Evolutionary conservation across 1,284 basidiomycete species (phyloP).

Genomic region (Anthracocystis walkeri): DNA sequence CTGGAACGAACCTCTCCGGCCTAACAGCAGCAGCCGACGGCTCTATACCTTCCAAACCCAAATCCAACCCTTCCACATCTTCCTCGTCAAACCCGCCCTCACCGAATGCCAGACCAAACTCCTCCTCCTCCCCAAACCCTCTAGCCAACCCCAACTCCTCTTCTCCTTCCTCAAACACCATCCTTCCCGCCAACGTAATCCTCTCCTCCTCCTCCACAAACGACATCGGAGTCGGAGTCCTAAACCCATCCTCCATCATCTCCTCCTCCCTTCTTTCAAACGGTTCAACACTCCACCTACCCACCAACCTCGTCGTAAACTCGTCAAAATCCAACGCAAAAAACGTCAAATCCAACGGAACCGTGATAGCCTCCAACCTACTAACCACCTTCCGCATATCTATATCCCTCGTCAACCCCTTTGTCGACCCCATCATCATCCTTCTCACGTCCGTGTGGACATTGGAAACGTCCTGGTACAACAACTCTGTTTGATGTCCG

Average conservation of each 20-base stretch:
- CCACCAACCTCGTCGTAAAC: neutral
- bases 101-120: conserved; percentile 4
- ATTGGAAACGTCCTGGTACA: conserved; percentile 35
- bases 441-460: conserved; percentile 40
- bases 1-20: conserved; percentile 15
- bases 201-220: conserved; percentile 34
- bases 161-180: conserved; percentile 41
- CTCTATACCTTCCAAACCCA: conserved; percentile 35
- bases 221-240: conserved; percentile 29
- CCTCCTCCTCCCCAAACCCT: conserved; percentile 27
- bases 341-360: conserved; percentile 34
- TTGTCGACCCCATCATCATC: conserved; percentile 3
- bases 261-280: neutral
- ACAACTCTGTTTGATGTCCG: conserved; percentile 37
- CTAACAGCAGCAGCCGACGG: neutral
- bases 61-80: conserved; percentile 33
- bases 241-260: conserved; percentile 21
- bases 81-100: conserved; percentile 31
- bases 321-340: conserved; percentile 49
- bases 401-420: conserved; percentile 8
- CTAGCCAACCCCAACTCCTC: conserved; percentile 36
- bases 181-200: conserved; percentile 34
- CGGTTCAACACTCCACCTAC: conserved; percentile 28
- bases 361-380: conserved; percentile 36
- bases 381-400: conserved; percentile 41